Base-by-base conservation (phyloP, 768 basidiomycete species). In the Hydnomerulius pinastri region DNA sequence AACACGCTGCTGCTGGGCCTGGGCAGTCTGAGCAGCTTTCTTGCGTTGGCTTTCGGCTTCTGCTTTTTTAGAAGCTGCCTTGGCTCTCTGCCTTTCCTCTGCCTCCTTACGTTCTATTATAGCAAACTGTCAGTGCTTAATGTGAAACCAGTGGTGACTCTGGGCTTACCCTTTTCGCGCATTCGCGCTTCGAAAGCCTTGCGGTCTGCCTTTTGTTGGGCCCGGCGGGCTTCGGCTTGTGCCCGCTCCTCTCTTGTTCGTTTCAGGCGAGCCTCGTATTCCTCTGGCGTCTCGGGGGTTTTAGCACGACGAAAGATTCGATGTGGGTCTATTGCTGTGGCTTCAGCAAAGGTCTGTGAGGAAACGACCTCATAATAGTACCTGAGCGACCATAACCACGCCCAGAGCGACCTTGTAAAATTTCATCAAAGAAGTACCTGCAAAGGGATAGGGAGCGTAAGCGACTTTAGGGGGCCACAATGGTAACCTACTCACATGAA, bases 51-150 rank as follows among this genome's bases (percentile, higher is more conserved):
- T 72, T 50, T 79, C 71, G 2, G 77, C 81, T 54, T 81, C 72
- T 2, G 73, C 79, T 67, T 83, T 85, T 64, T 81, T 88, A 23
- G 68, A 70, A 53, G 74, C 71, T 6, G 71, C 68, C 55, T 84
- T 85, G 12, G 68, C 68, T 64, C 79, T 81, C 60, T 82, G 81
- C 43, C 84, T 75, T 54, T 75, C 67, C 55, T 83, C 84, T 7
- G 83, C 81, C 33, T 76, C 78, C 48, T 70, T 62, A 29, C 77
- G 80, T 61, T 82, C 78, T 86, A 60, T 67, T 50, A 50, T 52
- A 24, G 13, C 12, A 50, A 28, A 33, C 46, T 43, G 48, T 62
- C 18, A 63, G 50, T 11, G 49, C 21, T 40, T 54, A 36, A 43
- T 51, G 30, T 38, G 49, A 56, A 28, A 41, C 27, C 35, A 39